Conservation (phyloP, 257 asterid genomes). For the Mentha longifolia region DNA sequence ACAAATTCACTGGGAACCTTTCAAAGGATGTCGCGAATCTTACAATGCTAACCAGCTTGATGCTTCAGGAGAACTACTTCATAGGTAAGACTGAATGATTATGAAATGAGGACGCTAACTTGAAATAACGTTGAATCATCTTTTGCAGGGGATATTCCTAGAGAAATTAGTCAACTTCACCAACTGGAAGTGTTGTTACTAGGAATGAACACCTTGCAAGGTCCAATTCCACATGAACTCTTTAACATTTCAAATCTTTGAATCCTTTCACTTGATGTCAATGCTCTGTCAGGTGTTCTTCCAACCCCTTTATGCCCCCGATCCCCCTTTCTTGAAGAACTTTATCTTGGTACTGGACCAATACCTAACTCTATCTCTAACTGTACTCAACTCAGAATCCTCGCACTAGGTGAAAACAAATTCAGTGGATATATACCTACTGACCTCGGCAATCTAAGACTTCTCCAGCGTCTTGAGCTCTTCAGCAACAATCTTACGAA, state of each 20-base stretch:
- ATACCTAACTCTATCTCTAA: conserved; percentile 30
- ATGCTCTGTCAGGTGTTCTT: conserved; percentile 36
- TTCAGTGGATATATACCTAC: neutral
- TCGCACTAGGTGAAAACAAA: neutral
- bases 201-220: conserved; percentile 11
- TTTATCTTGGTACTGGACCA: conserved; percentile 17
- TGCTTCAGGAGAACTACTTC: neutral
- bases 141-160: conserved; percentile 41
- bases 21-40: conserved; percentile 30
- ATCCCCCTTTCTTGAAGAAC: conserved; percentile 7
- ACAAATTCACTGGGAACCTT: conserved; percentile 22
- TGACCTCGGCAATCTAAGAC: neutral
- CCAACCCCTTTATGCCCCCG: conserved; percentile 1
- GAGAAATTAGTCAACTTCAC: conserved; percentile 37
- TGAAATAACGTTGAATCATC: neutral
- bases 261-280: neutral
- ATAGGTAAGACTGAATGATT: conserved; percentile 3
- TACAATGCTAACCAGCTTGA: neutral
- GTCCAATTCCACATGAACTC: conserved; percentile 34
- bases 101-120: no score
- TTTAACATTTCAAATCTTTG: conserved; percentile 43
- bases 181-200: neutral
- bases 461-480: neutral
- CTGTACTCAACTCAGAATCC: neutral
- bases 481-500: neutral